Percentiles rank a stretch among this genome's conserved stretches.
Evolutionary conservation across 441 rosid genomes (phyloP).

Genomic region (Pelargonium fulgidum): DNA sequence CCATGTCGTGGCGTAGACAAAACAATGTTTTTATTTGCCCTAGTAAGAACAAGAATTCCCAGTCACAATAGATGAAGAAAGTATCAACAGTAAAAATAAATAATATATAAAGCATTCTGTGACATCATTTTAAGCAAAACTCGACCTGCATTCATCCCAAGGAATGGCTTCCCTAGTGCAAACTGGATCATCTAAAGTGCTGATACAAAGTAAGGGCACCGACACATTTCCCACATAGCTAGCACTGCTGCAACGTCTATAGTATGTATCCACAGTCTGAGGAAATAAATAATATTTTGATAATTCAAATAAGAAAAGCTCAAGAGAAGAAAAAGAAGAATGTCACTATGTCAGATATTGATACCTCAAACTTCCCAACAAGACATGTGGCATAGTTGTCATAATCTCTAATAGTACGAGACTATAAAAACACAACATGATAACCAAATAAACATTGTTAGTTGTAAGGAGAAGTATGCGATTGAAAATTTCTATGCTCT

Average conservation of each 20-base stretch:
- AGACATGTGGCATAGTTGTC: conserved; percentile 28
- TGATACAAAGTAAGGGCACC: conserved; percentile 25
- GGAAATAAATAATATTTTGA: background rate
- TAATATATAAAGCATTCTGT: background rate
- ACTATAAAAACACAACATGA: conserved; percentile 11
- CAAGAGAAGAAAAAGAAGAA: background rate
- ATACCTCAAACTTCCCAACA: conserved; percentile 29
- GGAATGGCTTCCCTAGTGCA: conserved; percentile 31
- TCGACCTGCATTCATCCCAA: conserved; percentile 29
- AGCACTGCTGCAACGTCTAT: conserved; percentile 26
- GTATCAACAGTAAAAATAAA: background rate
- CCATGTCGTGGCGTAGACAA: conserved; percentile 23
- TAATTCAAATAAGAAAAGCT: conserved; percentile 5
- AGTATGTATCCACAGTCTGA: conserved; percentile 27
- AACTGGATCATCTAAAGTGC: conserved; percentile 26
- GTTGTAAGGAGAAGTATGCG: background rate
- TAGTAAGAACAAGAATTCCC: background rate
- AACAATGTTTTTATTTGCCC: conserved; percentile 26
- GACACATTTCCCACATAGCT: conserved; percentile 24
- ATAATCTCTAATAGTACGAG: conserved; percentile 25
- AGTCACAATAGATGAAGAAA: background rate
- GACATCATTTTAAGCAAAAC: background rate
- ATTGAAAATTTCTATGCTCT: background rate
- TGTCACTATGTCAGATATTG: background rate
- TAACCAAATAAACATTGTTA: background rate